Base-by-base conservation (phyloP, 768 basidiomycete genomes). In the Termitomyces sp. region DNA sequence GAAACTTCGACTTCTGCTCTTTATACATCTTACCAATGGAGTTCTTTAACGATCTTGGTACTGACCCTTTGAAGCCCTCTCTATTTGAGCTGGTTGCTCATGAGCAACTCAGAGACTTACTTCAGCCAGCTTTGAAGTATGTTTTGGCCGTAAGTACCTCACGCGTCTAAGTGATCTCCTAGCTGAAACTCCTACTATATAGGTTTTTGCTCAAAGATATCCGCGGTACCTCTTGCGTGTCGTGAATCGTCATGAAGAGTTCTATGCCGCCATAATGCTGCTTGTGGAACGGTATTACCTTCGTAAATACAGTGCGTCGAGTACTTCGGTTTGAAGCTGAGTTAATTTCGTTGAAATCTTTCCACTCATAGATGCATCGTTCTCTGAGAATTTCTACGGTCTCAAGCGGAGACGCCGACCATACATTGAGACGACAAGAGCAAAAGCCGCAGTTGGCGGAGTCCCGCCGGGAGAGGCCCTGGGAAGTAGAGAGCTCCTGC, bases 301-400 rank as follows among this genome's bases (percentile, higher is more conserved):
- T 57, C 83, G 82, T 61, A 89, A 86, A 69, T 86, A 95, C 67
- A 85, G 95, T 95, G 62, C 60, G 88, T 71, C 30, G 18, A 14
- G 46, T n/a, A 48, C 13, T 13, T 6, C 43, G 3, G 2, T 9
- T 13, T 26, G 16, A 30, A n/a, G 16, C n/a, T 52, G 44, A 40
- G 10, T 7, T 28, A 12, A 30, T 53, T 30, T 5, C 54, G 49
- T 30, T 30, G 50, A 48, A 14, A 40, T 28, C 20, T 16, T 16
- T 58, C 33, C 26, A 14, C 18, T n/a, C 28, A 26, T 48, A 97
- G 96, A 88, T 72, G 92, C 95, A 23, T 94, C 93, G 1, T 95
- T 98, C 68, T 81, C 96, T 5, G 96, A 98, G 72, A 91, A 96
- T 67, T 98, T 99, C 70, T 98, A 98, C 72, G 93, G 93, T 0